Base-by-base conservation (phyloP, 768 basidiomycete genomes). In the Cyathus striatus region DNA sequence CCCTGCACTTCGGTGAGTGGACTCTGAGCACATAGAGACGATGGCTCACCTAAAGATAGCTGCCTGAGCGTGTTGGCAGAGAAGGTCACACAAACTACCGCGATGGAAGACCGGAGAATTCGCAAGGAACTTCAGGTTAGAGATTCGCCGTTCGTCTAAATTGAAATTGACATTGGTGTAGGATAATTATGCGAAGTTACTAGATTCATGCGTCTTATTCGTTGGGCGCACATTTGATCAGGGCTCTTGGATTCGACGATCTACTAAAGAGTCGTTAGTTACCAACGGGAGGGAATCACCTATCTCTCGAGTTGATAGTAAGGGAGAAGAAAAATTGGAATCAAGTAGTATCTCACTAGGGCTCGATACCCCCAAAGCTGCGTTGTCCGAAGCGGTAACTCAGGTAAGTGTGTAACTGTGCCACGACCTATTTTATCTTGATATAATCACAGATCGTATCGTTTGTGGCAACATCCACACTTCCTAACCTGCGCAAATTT, bases 121-220 rank as follows among this genome's bases (percentile, higher is more conserved):
- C 80, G 90, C 20, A 89, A 91, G 57, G 96, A 99, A 44, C 68
- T 97, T 7, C 92, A 95, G 72, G 87, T 83, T 49, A 14, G 48
- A 42, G 24, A 6, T 24, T n/a, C 27, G 20, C 21, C 23, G 5
- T 23, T 23, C 21, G 32, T 6, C 24, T 20, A 27, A 23, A 12
- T 34, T 17, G 14, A 26, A 23, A 18, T 40, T 16, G 34, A 2
- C 23, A 17, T 23, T 32, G 37, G 14, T 33, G 40, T 42, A 90
- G 80, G 95, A 97, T 49, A 83, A 77, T 4, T 96, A 87, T 55
- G 76, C 79, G 24, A 94, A 89, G 60, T 74, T 97, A 1, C 73
- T 92, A 7, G 95, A 98, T 51, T 68, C 81, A 5, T 86, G 83
- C 40, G 75, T 93, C 7, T 61, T 77, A 1, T 82, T 87, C 45